phyloP scores from a whole-genome alignment of 306 rosid species.

The Trichosanthes cucumerina region DNA sequence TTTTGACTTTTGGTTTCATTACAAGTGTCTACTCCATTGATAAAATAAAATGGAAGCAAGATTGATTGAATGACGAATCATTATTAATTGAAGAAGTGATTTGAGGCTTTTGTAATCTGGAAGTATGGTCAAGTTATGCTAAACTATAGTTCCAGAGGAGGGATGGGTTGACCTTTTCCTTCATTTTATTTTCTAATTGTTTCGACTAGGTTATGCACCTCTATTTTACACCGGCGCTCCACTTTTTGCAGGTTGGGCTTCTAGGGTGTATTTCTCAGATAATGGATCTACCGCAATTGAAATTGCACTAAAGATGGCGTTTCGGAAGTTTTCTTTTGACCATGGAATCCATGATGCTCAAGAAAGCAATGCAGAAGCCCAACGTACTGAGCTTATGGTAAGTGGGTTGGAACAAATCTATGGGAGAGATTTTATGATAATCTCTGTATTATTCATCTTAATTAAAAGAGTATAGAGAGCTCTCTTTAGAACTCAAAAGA shows the following conservation, averaged over 20 bases:
- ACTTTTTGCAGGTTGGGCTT: slow-evolving; percentile 72
- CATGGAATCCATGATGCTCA: slow-evolving; percentile 42
- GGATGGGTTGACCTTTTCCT: background rate
- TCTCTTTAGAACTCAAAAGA: background rate
- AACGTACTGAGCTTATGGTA: slow-evolving; percentile 54
- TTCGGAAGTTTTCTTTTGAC: slow-evolving; percentile 76
- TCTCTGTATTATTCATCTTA: background rate
- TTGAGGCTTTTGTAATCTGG: background rate
- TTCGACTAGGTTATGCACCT: background rate
- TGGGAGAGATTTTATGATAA: background rate
- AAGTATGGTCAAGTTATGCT: background rate
- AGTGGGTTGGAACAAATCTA: background rate
- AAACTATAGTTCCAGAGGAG: background rate
- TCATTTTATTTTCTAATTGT: background rate
- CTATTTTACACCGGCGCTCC: background rate
- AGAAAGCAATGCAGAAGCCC: slow-evolving; percentile 30
- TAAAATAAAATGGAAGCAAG: background rate
- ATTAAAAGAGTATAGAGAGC: background rate
- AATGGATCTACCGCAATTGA: slow-evolving; percentile 96
- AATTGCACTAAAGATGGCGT: slow-evolving; percentile 96
- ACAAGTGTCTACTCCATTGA: background rate
- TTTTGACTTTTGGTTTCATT: background rate
- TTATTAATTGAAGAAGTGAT: background rate
- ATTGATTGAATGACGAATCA: background rate
- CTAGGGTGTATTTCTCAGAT: slow-evolving; percentile 79